A percentile compares a stretch with the other conserved stretches of the same genome.
phyloP scores from a whole-genome alignment of 2,329 filamentous ascomycete genomes.

The Gliomastix tumulicola region DNA sequence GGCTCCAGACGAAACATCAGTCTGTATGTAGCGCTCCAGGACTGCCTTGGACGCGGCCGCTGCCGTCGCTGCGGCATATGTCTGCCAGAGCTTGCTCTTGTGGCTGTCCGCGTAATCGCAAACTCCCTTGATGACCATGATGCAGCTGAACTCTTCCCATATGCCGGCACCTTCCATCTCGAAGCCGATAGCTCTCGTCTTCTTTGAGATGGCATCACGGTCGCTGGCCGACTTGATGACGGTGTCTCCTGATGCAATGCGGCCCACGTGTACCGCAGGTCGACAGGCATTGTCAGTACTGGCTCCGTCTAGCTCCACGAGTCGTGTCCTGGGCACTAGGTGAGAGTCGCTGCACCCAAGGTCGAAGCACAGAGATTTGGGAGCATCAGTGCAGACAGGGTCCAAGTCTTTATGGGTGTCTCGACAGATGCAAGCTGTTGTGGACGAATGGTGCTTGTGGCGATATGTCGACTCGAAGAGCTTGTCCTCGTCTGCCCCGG shows the following conservation, averaged over 20 bases:
- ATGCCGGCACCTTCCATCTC: conserved; percentile 25
- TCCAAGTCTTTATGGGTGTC: background rate
- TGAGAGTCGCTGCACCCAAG: background rate
- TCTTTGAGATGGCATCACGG: conserved; percentile 13
- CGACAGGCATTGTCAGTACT: background rate
- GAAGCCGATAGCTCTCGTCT: conserved; percentile 24
- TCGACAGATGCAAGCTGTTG: background rate
- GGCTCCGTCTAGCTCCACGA: background rate
- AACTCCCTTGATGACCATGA: conserved; percentile 29
- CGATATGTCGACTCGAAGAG: background rate
- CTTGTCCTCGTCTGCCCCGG: background rate
- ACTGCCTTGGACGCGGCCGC: conserved; percentile 15
- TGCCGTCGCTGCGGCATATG: conserved; percentile 27
- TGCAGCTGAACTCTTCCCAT: conserved; percentile 17
- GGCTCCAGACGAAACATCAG: no score
- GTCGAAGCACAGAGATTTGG: background rate
- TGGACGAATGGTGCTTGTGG: background rate
- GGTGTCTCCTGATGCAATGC: background rate
- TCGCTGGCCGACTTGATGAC: background rate
- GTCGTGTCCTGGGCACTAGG: background rate
- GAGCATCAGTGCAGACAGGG: background rate
- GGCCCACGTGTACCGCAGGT: background rate
- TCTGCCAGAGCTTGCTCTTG: conserved; percentile 21
- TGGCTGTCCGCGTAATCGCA: conserved; percentile 20
- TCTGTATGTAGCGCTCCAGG: background rate